Evolutionary conservation across 2,329 filamentous ascomycete genomes (phyloP).

Genomic region (Aureobasidium mangrovei): DNA sequence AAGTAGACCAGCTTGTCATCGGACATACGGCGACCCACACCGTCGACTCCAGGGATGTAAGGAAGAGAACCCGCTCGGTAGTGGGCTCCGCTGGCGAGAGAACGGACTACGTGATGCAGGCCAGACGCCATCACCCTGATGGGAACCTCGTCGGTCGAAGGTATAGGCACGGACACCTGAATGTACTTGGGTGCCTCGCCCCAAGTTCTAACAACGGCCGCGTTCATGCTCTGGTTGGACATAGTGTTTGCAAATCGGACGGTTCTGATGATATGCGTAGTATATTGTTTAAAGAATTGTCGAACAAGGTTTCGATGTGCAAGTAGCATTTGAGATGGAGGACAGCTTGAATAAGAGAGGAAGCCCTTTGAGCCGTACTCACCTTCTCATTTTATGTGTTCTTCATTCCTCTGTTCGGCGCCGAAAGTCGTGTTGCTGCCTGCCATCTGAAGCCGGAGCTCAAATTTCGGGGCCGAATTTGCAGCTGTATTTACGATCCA

Average conservation of each 20-base stretch:
- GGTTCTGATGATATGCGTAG: no score
- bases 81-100: constrained; percentile 46
- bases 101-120: constrained; percentile 46
- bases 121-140: constrained; percentile 46
- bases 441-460: no score
- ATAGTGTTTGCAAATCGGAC: background rate
- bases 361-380: no score
- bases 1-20: constrained; percentile 46
- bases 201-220: constrained; percentile 36
- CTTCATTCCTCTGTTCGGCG: no score
- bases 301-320: no score
- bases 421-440: no score
- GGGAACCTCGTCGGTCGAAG: constrained; percentile 31
- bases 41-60: constrained; percentile 46
- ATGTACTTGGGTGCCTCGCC: constrained; percentile 28
- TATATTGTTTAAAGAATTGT: no score
- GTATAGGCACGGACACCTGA: constrained; percentile 22
- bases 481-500: no score
- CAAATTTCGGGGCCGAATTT: no score
- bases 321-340: no score
- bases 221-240: constrained; percentile 25
- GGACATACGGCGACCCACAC: constrained; percentile 36
- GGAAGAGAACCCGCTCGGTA: constrained; percentile 44
- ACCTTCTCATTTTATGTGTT: no score
- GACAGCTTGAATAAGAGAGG: no score